Evolutionary conservation across 495 filamentous ascomycete genomes (phyloP), one percentile per base, ranked within the genome.

Genomic region (Saxispiralis lemnorum): DNA sequence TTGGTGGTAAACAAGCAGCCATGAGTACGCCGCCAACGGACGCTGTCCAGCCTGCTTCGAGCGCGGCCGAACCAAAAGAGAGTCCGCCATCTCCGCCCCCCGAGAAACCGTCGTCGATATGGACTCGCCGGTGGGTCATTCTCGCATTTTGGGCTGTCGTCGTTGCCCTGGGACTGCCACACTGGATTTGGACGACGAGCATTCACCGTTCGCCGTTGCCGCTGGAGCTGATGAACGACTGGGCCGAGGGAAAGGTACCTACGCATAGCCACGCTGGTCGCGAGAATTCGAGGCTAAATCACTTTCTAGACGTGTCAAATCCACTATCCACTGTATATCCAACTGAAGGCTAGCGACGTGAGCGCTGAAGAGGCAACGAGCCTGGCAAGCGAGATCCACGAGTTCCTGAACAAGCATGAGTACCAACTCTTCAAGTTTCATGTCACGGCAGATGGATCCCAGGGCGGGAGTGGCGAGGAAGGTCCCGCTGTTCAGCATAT

Each of bases 121-220:
- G 44, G 44, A 54, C 47, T 7, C 51, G 51, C 24, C 51, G 48
- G 18, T 31, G 31, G 24, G 51, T 96, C 36, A 78, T 97, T 52
- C 60, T 81, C 39, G 86, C 89, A 6, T 96, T 96, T 55, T 96
- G 89, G 92, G 66, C 72, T 15, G 76, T 94, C 13, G 83, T 92
- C 11, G 57, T 93, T 18, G 72, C 80, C 28, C 66, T 96, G 14
- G 92, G 89, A 14, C 62, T 96, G 47, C 89, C 89, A 51, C 78
- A 93, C 76, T 97, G 89, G 89, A 84, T 83, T 76, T 76, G 77
- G 58, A 96, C 89, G n/a, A 96, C 92, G 0, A 79, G 83, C 0
- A 89, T 96, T 52, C 84, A 95, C 63, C 75, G 89, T 35, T 85
- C 89, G 1, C 70, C 75, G 31, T 63, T 97, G 52, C 89, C 89